Percentiles rank a stretch among this genome's conserved stretches.
Evolutionary conservation across 768 basidiomycete genomes (phyloP).

Genomic region (Rubroboletus pulcherrimus): DNA sequence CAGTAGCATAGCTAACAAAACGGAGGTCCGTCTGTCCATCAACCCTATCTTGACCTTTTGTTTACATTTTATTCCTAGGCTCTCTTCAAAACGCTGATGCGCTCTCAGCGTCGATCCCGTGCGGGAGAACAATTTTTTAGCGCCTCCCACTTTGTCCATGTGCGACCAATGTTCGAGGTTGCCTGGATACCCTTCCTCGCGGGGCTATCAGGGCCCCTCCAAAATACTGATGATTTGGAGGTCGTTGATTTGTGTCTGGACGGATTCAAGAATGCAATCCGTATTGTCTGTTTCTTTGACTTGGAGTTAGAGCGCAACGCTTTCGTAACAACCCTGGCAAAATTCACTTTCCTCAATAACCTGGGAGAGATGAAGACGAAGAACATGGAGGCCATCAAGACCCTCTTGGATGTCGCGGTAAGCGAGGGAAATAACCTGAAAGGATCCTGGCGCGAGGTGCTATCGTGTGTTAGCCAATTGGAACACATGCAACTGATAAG

Average conservation of each 20-base stretch:
- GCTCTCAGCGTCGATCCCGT: conserved; percentile 82
- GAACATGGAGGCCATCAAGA: conserved; percentile 99
- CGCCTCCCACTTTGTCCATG: conserved; percentile 94
- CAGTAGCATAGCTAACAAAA: conserved; percentile 94
- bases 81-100: conserved; percentile 88
- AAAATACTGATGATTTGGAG: conserved; percentile 93
- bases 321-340: conserved; percentile 92
- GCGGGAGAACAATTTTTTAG: conserved; percentile 88
- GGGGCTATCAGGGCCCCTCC: conserved; percentile 89
- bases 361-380: conserved; percentile 98
- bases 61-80: conserved; percentile 47
- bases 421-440: conserved; percentile 97
- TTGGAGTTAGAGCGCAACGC: conserved; percentile 97
- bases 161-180: conserved; percentile 98
- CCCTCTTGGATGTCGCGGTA: conserved; percentile 89
- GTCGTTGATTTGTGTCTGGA: conserved; percentile 89
- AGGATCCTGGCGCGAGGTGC: conserved; percentile 92
- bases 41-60: background rate
- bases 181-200: conserved; percentile 99
- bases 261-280: conserved; percentile 96
- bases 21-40: conserved; percentile 58
- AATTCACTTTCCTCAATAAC: conserved; percentile 98
- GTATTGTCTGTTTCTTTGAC: conserved; percentile 95
- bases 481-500: conserved; percentile 99
- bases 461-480: conserved; percentile 96